Conservation (phyloP, 305 asterid species). For the Solanum hybrid region DNA sequence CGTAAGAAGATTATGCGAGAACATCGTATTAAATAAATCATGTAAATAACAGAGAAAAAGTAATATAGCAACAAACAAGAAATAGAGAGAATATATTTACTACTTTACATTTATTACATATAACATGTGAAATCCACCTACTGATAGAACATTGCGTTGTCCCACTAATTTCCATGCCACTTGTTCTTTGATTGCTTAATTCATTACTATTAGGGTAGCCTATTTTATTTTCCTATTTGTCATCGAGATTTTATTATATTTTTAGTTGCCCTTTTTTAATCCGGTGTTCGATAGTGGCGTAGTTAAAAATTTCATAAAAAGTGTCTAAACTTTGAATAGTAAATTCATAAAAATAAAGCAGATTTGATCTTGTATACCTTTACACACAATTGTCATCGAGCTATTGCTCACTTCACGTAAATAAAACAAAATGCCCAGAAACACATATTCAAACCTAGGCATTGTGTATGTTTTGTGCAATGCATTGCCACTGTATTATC, state of each 20-base stretch:
- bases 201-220: not conserved
- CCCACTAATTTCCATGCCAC: not conserved
- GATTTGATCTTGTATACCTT: not conserved
- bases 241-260: not conserved
- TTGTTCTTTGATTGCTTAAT: not conserved
- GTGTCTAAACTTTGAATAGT: not conserved
- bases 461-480: not conserved
- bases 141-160: not conserved
- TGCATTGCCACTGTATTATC: not conserved
- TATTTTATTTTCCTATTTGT: not conserved
- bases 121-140: not conserved
- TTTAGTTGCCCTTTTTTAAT: not conserved
- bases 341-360: not conserved
- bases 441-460: not conserved
- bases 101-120: not conserved
- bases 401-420: not conserved
- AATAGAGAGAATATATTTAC: not conserved
- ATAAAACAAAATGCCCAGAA: too few relatives aligned
- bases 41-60: not conserved
- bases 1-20: not conserved
- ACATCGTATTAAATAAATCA: not conserved
- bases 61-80: not conserved
- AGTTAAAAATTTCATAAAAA: too few relatives aligned
- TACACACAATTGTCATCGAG: not conserved
- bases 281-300: not conserved